Evolutionary conservation across 106 monocot genomes (phyloP).

Genomic region (Platanthera guangdongensis): DNA sequence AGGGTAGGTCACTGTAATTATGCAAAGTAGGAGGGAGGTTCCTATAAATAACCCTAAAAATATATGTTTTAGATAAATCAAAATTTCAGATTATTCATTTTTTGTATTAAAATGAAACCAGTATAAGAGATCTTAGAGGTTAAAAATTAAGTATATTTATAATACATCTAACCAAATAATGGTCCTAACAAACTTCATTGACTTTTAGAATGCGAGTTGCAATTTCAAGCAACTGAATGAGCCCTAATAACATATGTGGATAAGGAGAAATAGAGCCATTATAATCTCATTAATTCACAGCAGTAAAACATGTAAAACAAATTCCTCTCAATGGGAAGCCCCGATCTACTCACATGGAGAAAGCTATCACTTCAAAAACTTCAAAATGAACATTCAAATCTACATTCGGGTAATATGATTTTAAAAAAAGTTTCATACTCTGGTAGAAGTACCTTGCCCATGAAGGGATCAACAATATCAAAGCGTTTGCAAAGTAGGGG

Average conservation of each 20-base stretch:
- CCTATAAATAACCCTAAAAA: no score
- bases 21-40: no score
- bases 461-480: conserved; percentile 88
- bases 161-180: not conserved
- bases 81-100: no score
- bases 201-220: not conserved
- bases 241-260: not conserved
- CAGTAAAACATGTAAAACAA: not conserved
- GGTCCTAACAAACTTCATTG: not conserved
- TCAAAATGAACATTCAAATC: not conserved
- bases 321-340: not conserved
- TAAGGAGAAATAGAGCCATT: not conserved
- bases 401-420: not conserved
- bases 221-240: not conserved
- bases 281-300: not conserved
- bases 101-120: no score
- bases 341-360: not conserved
- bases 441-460: conserved; percentile 72
- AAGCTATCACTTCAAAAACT: not conserved
- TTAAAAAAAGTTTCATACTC: conserved; percentile 4
- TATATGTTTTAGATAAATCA: no score
- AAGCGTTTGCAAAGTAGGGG: conserved; percentile 93
- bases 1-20: no score
- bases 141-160: no score
- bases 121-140: no score